A percentile compares a stretch with the other conserved stretches of the same genome.
These are phyloP conservation scores for Mycena galopus DNA, from an alignment of 768 basidiomycete species.

Conservation along the genomic window DNA sequence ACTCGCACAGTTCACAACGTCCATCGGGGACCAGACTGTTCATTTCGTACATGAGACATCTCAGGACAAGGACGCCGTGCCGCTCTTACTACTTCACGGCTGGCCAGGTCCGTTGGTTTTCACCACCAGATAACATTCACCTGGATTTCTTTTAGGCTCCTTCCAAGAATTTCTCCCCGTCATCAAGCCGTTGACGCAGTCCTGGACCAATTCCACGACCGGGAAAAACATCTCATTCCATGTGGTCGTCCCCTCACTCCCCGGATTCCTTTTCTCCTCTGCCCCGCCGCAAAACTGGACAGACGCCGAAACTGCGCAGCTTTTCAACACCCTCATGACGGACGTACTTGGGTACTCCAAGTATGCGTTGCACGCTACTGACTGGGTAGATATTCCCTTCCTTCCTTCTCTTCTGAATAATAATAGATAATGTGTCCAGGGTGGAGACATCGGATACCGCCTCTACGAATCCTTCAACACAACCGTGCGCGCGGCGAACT, in stretches of 20 bases:
- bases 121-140: background rate
- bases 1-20: slow-evolving; percentile 31
- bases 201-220: background rate
- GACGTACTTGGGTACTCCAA: slow-evolving; percentile 41
- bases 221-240: slow-evolving; percentile 16
- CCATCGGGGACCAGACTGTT: slow-evolving; percentile 29
- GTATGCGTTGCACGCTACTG: slow-evolving; percentile 41
- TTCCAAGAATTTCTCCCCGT: too few relatives aligned
- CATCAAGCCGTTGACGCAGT: too few relatives aligned
- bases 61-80: slow-evolving; percentile 16
- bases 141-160: too few relatives aligned
- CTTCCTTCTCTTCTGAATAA: background rate
- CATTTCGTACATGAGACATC: slow-evolving; percentile 33
- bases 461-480: slow-evolving; percentile 27
- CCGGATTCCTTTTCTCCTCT: slow-evolving; percentile 38
- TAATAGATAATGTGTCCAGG: slow-evolving; percentile 19
- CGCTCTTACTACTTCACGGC: slow-evolving; percentile 26
- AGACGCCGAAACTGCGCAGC: slow-evolving; percentile 39
- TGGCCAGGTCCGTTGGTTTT: slow-evolving; percentile 8
- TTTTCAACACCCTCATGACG: slow-evolving; percentile 44
- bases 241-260: slow-evolving; percentile 30
- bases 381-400: slow-evolving; percentile 40
- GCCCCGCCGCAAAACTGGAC: slow-evolving; percentile 36
- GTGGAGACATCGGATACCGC: slow-evolving; percentile 1
- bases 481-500: slow-evolving; percentile 30